Percentiles rank a stretch among this genome's conserved stretches.
Conservation (phyloP, 1,284 basidiomycete species). For the Ustilago shanxiensis region DNA sequence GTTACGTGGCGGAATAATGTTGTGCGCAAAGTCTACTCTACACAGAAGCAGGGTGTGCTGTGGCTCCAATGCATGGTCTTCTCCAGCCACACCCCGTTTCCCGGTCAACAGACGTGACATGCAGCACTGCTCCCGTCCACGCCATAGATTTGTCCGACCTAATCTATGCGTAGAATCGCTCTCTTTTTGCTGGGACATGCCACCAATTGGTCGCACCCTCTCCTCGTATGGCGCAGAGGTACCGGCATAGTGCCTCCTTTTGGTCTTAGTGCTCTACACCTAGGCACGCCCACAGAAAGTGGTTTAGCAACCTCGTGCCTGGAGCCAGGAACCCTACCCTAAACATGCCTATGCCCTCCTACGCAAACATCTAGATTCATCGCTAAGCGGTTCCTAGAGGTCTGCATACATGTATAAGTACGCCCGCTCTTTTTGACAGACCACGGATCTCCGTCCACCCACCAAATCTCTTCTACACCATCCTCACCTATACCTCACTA, state of each 20-base stretch:
- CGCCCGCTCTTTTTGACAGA: slow-evolving; percentile 26
- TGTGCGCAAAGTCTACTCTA: background rate
- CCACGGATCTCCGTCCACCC: slow-evolving; percentile 16
- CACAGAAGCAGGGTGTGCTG: background rate
- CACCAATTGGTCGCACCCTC: background rate
- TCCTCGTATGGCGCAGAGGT: background rate
- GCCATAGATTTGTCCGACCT: background rate
- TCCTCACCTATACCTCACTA: background rate
- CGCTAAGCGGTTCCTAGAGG: background rate
- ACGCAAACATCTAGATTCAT: background rate
- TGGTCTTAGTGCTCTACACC: background rate
- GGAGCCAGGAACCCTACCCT: background rate
- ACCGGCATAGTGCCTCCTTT: background rate
- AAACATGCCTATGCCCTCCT: slow-evolving; percentile 1
- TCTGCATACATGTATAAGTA: slow-evolving; percentile 33
- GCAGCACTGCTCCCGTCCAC: background rate
- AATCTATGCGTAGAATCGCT: slow-evolving; percentile 1
- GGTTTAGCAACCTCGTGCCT: background rate
- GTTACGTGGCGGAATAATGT: slow-evolving; percentile 2
- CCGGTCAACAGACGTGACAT: slow-evolving; percentile 1
- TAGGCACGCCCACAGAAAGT: background rate
- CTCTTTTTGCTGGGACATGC: background rate
- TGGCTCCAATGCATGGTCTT: background rate
- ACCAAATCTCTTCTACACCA: background rate
- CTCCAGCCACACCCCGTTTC: background rate